Evolutionary conservation across 2,329 filamentous ascomycete species (phyloP), one percentile per base, ranked within the genome.

Genomic region (Ceratocystis lukuohia): DNA sequence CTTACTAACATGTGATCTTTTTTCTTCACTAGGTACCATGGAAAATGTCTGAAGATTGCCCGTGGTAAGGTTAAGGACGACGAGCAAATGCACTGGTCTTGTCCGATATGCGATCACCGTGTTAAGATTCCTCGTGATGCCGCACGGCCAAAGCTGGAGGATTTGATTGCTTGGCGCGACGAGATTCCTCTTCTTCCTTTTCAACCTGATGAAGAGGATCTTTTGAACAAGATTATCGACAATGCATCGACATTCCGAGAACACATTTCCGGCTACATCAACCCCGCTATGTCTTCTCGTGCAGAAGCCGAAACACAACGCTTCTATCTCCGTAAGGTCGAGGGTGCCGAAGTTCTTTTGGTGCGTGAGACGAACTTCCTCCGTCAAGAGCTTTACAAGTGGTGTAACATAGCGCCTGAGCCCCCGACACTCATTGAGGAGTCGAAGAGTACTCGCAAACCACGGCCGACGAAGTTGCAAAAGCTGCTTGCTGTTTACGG

Each of bases 41-140:
- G 94, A 68, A 97, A 96, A 75, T 99, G 94, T 72, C 80, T 99
- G 46, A 99, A 99, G 78, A 96, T 99, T 72, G 94, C 94, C 2
- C 85, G 94, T 62, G 94, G 94, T 64, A 99, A 97, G 74, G 90
- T 99, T 71, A 97, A 97, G 77, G 94, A 97, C 73, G 93, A 96
- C 69, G 94, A 97, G 73, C 96, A 96, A 74, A 66, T 69, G 41
- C 68, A 66, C 7, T 99, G 96, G 74, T 97, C 93, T 1, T 99
- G 94, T 72, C 94, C 94, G 0, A 96, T 99, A 69, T 99, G 94
- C 74, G 94, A 99, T 74, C 96, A 92, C 85, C 88, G 94, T 20
- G 89, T 96, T 73, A 95, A 93, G 77, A 97, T 99, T 65, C 94
- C 94, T 30, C 89, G 94, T 59, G 94, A 99, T 79, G 94, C 94